A percentile compares a stretch with the other conserved stretches of the same genome.
These are phyloP conservation scores for Ophiostoma novo-ulmi DNA, from an alignment of 2,329 filamentous ascomycete genomes.

Conservation along the genomic window DNA sequence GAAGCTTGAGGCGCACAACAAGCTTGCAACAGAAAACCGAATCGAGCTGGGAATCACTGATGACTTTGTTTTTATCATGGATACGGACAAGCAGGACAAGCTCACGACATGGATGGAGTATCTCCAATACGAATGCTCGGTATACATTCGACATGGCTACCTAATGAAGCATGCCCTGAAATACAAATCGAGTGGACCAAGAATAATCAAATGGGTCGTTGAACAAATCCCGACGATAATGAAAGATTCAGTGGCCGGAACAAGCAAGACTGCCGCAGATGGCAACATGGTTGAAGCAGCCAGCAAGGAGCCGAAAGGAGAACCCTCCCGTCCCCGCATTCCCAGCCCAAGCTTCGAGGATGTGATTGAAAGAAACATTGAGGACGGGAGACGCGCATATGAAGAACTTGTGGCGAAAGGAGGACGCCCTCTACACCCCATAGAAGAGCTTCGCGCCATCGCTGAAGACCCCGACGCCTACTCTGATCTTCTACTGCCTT, in stretches of 20 bases:
- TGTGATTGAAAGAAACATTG: not conserved
- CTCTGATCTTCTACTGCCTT: not conserved
- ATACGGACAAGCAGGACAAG: not conserved
- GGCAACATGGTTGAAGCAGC: not conserved
- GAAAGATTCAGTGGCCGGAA: not conserved
- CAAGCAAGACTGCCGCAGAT: not conserved
- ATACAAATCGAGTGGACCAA: not conserved
- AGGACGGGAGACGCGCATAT: not conserved
- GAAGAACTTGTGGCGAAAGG: not conserved
- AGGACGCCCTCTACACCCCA: not conserved
- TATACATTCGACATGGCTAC: not conserved
- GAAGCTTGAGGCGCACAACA: not conserved
- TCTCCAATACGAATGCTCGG: not conserved
- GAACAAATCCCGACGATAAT: not conserved
- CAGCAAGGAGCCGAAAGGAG: not conserved
- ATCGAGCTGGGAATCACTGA: not conserved
- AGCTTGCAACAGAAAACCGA: not conserved
- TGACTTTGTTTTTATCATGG: not conserved
- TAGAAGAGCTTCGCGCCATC: not conserved
- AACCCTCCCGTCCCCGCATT: not conserved
- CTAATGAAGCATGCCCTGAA: not conserved
- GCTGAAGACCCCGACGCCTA: not conserved
- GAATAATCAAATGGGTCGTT: not conserved
- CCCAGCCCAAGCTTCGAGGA: not conserved
- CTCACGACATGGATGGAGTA: slow-evolving; percentile 8